Evolutionary conservation across 768 basidiomycete species (phyloP).

Genomic region (Suillus bovinus): DNA sequence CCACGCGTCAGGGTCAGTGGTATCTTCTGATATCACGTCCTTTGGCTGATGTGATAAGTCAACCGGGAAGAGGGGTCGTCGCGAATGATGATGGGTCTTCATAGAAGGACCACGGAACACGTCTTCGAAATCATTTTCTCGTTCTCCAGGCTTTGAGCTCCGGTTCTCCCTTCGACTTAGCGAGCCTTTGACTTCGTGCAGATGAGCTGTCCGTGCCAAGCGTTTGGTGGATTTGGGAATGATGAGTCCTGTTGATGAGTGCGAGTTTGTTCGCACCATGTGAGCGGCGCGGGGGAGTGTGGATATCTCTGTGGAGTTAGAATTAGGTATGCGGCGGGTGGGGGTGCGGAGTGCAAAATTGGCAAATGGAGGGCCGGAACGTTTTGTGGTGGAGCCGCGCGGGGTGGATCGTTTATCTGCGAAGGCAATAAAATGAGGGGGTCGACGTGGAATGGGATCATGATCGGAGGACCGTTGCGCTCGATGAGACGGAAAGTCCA

Average conservation of each 20-base stretch:
- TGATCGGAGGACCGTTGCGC: not conserved
- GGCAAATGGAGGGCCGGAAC: not conserved
- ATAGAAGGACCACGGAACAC: conserved; percentile 13
- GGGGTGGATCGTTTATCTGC: not conserved
- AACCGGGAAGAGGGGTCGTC: conserved; percentile 16
- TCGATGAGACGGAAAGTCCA: not conserved
- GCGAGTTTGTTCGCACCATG: conserved; percentile 49
- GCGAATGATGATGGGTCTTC: not conserved
- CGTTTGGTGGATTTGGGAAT: conserved; percentile 47
- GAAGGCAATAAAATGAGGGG: not conserved
- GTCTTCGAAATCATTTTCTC: conserved; percentile 21
- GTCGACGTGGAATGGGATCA: not conserved
- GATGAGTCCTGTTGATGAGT: conserved; percentile 19
- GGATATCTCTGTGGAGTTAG: conserved; percentile 28
- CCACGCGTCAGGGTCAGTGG: conserved; percentile 33
- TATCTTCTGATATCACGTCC: conserved; percentile 13
- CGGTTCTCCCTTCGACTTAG: conserved; percentile 17
- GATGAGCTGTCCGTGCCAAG: conserved; percentile 67
- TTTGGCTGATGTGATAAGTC: not conserved
- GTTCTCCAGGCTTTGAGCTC: conserved; percentile 10
- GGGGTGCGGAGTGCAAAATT: conserved; percentile 28
- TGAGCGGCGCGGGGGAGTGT: conserved; percentile 36
- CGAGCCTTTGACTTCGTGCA: conserved; percentile 56
- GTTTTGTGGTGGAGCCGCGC: not conserved
- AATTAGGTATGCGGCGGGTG: conserved; percentile 26